Evolutionary conservation across 1,284 basidiomycete species (phyloP).

Genomic region (Cerrena zonata): DNA sequence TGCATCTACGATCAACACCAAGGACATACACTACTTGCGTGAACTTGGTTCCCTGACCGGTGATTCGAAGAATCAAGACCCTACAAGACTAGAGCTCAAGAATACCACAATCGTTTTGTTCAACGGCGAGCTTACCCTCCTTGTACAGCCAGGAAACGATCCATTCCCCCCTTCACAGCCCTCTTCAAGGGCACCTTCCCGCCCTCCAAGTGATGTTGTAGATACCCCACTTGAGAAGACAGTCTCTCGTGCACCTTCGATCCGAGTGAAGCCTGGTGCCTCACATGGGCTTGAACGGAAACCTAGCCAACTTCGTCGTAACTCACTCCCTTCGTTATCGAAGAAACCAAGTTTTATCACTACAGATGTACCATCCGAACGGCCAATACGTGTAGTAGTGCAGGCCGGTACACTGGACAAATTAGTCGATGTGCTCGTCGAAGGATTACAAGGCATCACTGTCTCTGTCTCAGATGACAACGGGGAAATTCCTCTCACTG

Average conservation of each 20-base stretch:
- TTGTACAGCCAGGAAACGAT: slow-evolving; percentile 46
- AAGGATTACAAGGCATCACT: slow-evolving; percentile 70
- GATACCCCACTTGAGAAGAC: slow-evolving; percentile 32
- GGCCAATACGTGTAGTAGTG: slow-evolving; percentile 67
- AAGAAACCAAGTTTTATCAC: slow-evolving; percentile 52
- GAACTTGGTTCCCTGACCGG: slow-evolving; percentile 27
- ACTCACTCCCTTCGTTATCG: slow-evolving; percentile 70
- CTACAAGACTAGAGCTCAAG: slow-evolving; percentile 40
- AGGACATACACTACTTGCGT: slow-evolving; percentile 51
- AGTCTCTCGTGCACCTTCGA: slow-evolving; percentile 58
- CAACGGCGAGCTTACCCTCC: slow-evolving; percentile 65
- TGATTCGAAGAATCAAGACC: slow-evolving; percentile 19
- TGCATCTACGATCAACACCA: slow-evolving; percentile 39
- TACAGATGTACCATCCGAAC: slow-evolving; percentile 54
- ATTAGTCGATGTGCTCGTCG: slow-evolving; percentile 67
- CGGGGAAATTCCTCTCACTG: slow-evolving; percentile 69
- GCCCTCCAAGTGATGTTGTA: slow-evolving; percentile 60
- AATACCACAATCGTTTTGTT: slow-evolving; percentile 69
- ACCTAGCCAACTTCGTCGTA: slow-evolving; percentile 65
- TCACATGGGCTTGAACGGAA: slow-evolving; percentile 67
- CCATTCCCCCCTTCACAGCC: slow-evolving; percentile 45
- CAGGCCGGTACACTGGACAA: slow-evolving; percentile 71
- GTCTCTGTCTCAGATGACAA: slow-evolving; percentile 78
- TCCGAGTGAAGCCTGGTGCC: slow-evolving; percentile 65
- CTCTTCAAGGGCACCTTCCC: slow-evolving; percentile 51